Conservation (phyloP, 495 filamentous ascomycete species). For the Neurospora tetrasperma region DNA sequence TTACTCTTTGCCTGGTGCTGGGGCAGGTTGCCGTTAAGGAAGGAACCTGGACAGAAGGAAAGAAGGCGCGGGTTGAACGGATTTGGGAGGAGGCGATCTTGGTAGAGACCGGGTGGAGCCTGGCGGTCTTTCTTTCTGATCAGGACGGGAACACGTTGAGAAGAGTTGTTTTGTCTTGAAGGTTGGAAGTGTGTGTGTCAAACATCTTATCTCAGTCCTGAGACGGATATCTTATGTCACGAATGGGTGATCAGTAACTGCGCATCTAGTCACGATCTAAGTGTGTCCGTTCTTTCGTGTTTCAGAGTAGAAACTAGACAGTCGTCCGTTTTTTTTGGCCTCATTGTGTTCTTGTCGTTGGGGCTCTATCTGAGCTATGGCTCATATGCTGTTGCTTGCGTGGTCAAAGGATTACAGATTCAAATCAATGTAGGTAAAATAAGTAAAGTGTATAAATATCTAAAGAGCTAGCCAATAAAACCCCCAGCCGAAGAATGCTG, state of each 20-base stretch:
- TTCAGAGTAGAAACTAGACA: too few species aligned
- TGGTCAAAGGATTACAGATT: background rate
- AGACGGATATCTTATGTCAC: background rate
- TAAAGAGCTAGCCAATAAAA: background rate
- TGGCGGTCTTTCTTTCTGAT: too few species aligned
- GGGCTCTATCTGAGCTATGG: background rate
- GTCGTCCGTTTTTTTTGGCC: background rate
- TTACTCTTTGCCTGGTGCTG: background rate
- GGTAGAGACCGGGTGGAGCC: background rate
- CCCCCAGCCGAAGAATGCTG: background rate
- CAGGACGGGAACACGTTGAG: too few species aligned
- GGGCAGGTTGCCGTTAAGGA: background rate
- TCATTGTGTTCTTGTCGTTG: background rate
- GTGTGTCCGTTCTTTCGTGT: background rate
- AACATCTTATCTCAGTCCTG: too few species aligned
- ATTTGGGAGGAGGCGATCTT: background rate
- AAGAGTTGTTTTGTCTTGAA: too few species aligned
- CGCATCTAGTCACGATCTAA: background rate
- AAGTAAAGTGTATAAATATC: background rate
- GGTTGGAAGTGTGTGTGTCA: too few species aligned
- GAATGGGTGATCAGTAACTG: background rate
- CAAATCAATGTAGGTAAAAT: background rate
- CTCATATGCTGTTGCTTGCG: background rate
- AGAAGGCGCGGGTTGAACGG: background rate
- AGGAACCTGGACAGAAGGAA: background rate